Percentiles rank a stretch among this genome's conserved stretches.
phyloP scores from a whole-genome alignment of 2,329 filamentous ascomycete genomes.

The Pestalotiopsis sp. region DNA sequence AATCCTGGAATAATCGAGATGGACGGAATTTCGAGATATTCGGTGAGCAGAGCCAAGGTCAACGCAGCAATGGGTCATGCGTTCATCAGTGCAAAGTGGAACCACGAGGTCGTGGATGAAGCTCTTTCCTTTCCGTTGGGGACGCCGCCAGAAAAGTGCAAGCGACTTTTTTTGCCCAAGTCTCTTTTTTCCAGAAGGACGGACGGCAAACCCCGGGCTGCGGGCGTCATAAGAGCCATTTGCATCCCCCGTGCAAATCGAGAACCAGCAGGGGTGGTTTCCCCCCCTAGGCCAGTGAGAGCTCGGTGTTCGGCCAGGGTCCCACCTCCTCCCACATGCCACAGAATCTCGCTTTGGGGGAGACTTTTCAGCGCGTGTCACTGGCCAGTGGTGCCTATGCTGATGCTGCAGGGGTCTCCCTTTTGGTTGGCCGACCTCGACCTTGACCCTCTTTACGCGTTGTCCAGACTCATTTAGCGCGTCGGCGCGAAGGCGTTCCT shows the following conservation, averaged over 20 bases:
- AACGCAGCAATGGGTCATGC: not conserved
- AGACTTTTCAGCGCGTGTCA: too few relatives aligned
- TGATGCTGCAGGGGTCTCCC: not conserved
- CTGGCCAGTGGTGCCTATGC: not conserved
- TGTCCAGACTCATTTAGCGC: not conserved
- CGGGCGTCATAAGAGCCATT: slow-evolving; percentile 11
- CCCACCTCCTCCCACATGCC: not conserved
- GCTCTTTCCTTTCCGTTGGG: slow-evolving; percentile 16
- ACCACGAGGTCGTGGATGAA: slow-evolving; percentile 1
- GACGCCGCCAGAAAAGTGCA: slow-evolving; percentile 11
- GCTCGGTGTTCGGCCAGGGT: not conserved
- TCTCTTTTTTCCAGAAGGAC: not conserved
- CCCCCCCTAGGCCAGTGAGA: not conserved
- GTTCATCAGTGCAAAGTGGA: slow-evolving; percentile 7
- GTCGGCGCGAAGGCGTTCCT: not conserved
- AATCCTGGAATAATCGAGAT: not conserved
- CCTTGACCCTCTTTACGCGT: slow-evolving; percentile 12
- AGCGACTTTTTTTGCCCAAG: not conserved
- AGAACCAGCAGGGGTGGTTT: not conserved
- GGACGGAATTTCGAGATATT: not conserved
- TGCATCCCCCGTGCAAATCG: not conserved
- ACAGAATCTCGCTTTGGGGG: not conserved
- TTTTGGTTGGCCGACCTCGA: not conserved
- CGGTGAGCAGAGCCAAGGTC: not conserved
- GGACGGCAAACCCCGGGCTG: slow-evolving; percentile 6